Evolutionary conservation across 208 protist genomes (phyloP).

Genomic region (Acanthamoeba triangularis): DNA sequence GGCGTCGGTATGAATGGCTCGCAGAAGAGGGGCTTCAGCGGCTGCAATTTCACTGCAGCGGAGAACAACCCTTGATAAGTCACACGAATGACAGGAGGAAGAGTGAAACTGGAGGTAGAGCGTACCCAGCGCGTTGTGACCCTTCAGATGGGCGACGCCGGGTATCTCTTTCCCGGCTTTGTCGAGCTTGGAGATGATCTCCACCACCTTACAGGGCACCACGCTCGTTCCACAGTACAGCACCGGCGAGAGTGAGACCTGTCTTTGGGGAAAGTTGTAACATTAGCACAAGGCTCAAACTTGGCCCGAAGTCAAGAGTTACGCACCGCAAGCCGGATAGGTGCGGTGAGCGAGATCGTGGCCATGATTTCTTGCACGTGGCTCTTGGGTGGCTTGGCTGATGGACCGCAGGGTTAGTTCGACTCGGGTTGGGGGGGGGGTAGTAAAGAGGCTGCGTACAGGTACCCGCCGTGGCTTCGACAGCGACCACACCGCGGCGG

Average conservation of each 20-base stretch:
- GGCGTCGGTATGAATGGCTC: background rate
- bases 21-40: slow-evolving; percentile 1
- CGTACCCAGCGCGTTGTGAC: slow-evolving; percentile 1
- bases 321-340: background rate
- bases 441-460: background rate
- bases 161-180: background rate
- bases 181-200: background rate
- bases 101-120: background rate
- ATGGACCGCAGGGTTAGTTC: background rate
- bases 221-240: background rate
- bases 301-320: no score
- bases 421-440: background rate
- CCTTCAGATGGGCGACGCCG: background rate
- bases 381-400: background rate
- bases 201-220: background rate
- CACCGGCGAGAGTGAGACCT: background rate
- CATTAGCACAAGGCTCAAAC: no score
- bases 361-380: background rate
- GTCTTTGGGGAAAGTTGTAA: no score
- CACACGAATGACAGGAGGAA: no score
- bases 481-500: background rate
- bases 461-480: background rate
- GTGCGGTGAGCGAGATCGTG: background rate
- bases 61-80: no score
- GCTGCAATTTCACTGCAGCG: background rate